A percentile compares a stretch with the other conserved stretches of the same genome.
Evolutionary conservation across 2,329 filamentous ascomycete genomes (phyloP).

Genomic region (Thelonectria rubi): DNA sequence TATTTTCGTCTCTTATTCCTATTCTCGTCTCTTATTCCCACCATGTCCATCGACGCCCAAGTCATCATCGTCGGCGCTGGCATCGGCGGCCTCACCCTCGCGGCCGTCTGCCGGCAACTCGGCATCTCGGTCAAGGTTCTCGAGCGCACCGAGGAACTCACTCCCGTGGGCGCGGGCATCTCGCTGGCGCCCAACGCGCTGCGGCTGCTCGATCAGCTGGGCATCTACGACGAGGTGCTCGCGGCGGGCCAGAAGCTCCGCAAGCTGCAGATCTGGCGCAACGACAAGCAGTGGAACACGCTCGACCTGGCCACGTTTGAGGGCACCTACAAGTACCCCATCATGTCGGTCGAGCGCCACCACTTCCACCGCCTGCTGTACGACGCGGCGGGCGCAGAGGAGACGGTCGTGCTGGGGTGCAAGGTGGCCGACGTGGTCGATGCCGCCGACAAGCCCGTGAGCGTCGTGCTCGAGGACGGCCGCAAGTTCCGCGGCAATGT

Average conservation of each 20-base stretch:
- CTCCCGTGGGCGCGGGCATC: conserved; percentile 22
- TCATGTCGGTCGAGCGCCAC: conserved; percentile 20
- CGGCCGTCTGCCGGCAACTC: conserved; percentile 20
- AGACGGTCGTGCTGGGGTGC: conserved; percentile 15
- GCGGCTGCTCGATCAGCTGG: conserved; percentile 21
- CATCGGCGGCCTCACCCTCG: conserved; percentile 23
- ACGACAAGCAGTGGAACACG: conserved; percentile 24
- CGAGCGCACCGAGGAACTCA: conserved; percentile 12
- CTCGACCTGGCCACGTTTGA: conserved; percentile 17
- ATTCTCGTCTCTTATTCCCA: not conserved
- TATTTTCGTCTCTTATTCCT: not conserved
- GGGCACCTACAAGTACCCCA: conserved; percentile 20
- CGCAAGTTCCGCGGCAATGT: conserved; percentile 21
- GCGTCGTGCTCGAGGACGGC: conserved; percentile 14
- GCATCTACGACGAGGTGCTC: conserved; percentile 20
- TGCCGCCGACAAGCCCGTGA: conserved; percentile 8
- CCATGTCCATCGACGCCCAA: conserved; percentile 18
- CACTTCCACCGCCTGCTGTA: conserved; percentile 21
- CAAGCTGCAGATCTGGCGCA: conserved; percentile 23
- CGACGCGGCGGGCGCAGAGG: conserved; percentile 15
- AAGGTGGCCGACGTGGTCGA: conserved; percentile 19
- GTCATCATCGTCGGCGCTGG: conserved; percentile 23
- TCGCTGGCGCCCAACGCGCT: conserved; percentile 22
- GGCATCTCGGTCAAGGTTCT: conserved; percentile 23
- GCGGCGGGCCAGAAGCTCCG: conserved; percentile 19